These are phyloP conservation scores for Blastobotrys apis DNA, from an alignment of 1,139 yeast genomes.

Conservation along the genomic window DNA sequence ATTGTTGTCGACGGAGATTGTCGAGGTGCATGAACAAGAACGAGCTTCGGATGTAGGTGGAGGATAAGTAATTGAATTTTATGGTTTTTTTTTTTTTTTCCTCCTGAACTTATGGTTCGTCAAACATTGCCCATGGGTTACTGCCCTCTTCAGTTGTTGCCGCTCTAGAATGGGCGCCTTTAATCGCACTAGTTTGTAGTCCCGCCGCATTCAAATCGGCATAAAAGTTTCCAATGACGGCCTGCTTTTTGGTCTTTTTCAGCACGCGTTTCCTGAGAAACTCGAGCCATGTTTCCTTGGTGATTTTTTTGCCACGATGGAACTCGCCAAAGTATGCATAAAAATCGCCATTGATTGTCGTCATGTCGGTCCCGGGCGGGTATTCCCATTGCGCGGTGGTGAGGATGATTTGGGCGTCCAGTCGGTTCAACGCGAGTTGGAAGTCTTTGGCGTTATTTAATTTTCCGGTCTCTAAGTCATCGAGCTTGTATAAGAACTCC, in stretches of 20 bases:
- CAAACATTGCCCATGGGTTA: constrained; percentile 1
- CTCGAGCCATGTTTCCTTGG: constrained; percentile 4
- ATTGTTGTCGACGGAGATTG: constrained; percentile 54
- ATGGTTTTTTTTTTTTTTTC: background rate
- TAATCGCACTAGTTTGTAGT: background rate
- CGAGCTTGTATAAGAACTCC: background rate
- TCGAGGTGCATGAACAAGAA: constrained; percentile 60
- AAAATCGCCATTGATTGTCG: constrained; percentile 2
- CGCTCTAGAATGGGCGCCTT: background rate
- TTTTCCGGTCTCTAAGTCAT: background rate
- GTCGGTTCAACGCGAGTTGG: background rate
- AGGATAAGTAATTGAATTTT: constrained; percentile 25
- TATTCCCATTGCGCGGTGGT: constrained; percentile 10
- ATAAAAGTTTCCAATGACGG: constrained; percentile 2
- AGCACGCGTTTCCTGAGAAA: constrained; percentile 3
- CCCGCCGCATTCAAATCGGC: background rate
- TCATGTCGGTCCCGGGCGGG: constrained; percentile 4
- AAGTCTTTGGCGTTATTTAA: background rate
- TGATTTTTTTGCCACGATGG: constrained; percentile 1
- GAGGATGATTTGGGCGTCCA: constrained; percentile 1
- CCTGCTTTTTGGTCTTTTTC: background rate
- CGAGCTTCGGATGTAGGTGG: constrained; percentile 39
- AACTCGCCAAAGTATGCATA: constrained; percentile 2
- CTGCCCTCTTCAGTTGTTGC: background rate
- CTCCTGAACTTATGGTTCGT: too few relatives aligned